These are phyloP conservation scores for Syncephalastrum contaminatum DNA, from an alignment of 371 early-diverging fungal species.

Conservation along the genomic window DNA sequence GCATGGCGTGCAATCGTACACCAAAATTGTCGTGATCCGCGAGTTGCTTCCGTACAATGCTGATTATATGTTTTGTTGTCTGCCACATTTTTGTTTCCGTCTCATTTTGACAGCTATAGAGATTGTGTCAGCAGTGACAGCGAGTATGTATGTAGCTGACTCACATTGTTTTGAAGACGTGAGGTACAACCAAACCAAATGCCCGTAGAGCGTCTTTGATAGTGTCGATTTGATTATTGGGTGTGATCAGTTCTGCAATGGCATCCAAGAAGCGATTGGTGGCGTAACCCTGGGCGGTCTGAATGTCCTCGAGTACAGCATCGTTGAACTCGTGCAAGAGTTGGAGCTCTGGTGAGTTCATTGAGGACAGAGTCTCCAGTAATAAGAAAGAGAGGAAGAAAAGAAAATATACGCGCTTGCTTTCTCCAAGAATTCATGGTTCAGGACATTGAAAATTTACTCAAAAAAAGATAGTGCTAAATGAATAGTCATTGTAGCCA, in stretches of 20 bases:
- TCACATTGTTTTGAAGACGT: constrained; percentile 39
- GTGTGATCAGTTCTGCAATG: constrained; percentile 18
- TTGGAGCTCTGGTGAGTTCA: constrained; percentile 12
- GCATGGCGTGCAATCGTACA: constrained; percentile 37
- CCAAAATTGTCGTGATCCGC: constrained; percentile 38
- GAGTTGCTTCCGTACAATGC: constrained; percentile 19
- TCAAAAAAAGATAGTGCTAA: too few relatives aligned
- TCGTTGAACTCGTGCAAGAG: constrained; percentile 39
- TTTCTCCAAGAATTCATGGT: too few relatives aligned
- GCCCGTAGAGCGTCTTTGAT: constrained; percentile 44
- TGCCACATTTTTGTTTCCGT: constrained; percentile 47
- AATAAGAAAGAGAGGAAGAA: too few relatives aligned
- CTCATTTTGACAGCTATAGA: constrained; percentile 44
- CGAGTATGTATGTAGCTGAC: constrained; percentile 9
- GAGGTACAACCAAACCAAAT: constrained; percentile 41
- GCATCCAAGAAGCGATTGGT: constrained; percentile 42
- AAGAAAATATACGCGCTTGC: too few relatives aligned
- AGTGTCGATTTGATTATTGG: constrained; percentile 11
- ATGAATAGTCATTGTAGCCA: too few relatives aligned
- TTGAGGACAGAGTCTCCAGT: background rate
- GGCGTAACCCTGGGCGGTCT: constrained; percentile 35
- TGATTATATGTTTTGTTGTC: constrained; percentile 22
- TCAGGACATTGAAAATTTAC: too few relatives aligned
- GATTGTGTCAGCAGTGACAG: background rate
- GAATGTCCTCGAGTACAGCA: constrained; percentile 25